phyloP scores from a whole-genome alignment of 257 asterid genomes.

The Agastache rugosa region DNA sequence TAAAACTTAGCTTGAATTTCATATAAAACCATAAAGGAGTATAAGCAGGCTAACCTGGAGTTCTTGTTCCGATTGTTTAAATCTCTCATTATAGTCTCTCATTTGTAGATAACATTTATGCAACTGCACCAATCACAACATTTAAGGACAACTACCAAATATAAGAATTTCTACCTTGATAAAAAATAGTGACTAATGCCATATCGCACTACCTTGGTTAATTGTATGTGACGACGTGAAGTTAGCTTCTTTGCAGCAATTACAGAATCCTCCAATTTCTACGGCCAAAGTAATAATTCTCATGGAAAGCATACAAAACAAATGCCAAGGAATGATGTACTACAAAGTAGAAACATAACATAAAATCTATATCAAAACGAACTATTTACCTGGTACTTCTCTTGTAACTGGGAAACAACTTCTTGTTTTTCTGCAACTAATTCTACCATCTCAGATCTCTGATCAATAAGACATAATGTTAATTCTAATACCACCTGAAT shows the following conservation, averaged over 20 bases:
- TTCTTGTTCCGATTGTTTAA: conserved; percentile 70
- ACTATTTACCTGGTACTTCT: conserved; percentile 62
- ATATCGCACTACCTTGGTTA: conserved; percentile 62
- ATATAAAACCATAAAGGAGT: conserved; percentile 5
- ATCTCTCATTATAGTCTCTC: conserved; percentile 64
- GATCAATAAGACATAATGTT: conserved; percentile 37
- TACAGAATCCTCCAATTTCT: conserved; percentile 79
- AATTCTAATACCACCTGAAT: conserved; percentile 19
- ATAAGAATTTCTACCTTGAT: conserved; percentile 22
- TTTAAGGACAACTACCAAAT: conserved; percentile 25
- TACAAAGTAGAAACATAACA: conserved; percentile 14
- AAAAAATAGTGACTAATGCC: conserved; percentile 12
- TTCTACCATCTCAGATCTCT: conserved; percentile 69
- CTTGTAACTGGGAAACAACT: conserved; percentile 58
- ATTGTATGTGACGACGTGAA: conserved; percentile 61
- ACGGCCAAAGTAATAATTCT: conserved; percentile 34
- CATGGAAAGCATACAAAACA: conserved; percentile 25
- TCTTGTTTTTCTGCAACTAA: conserved; percentile 57
- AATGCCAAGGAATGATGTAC: conserved; percentile 16
- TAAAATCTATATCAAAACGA: conserved; percentile 11
- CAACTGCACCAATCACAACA: conserved; percentile 56
- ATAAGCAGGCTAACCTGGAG: conserved; percentile 63
- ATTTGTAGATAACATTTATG: conserved; percentile 67
- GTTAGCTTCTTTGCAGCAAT: conserved; percentile 58
- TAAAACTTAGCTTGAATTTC: not conserved